Conservation (phyloP, 495 filamentous ascomycete genomes). For the Penicillium lagena region DNA sequence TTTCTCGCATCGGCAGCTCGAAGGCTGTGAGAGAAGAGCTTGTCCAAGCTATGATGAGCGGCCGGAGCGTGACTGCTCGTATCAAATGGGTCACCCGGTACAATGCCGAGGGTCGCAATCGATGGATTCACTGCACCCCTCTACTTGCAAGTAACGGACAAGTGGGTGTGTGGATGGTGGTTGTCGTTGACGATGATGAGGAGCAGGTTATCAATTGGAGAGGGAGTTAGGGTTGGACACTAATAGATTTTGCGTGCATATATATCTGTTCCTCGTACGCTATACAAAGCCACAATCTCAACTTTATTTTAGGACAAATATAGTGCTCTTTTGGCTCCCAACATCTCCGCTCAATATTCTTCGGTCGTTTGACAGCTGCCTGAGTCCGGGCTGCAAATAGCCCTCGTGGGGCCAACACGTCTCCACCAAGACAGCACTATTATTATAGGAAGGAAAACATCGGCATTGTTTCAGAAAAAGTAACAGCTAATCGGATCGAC, state of each 20-base stretch:
- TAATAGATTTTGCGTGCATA: background rate
- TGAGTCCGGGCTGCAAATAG: too few species aligned
- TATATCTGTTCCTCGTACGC: background rate
- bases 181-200: constrained; percentile 47
- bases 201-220: constrained; percentile 9
- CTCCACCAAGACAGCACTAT: too few species aligned
- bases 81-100: constrained; percentile 49
- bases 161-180: constrained; percentile 60
- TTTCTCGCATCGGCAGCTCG: constrained; percentile 49
- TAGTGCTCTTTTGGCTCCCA: too few species aligned
- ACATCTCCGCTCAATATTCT: too few species aligned
- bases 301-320: too few species aligned
- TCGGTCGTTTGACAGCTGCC: too few species aligned
- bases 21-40: constrained; percentile 49
- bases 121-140: constrained; percentile 59
- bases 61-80: constrained; percentile 58
- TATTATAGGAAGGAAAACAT: too few species aligned
- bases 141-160: constrained; percentile 49
- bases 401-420: too few species aligned
- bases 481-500: too few species aligned
- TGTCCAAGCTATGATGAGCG: constrained; percentile 45
- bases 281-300: background rate
- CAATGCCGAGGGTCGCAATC: constrained; percentile 37
- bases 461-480: too few species aligned
- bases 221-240: constrained; percentile 1